Conservation (phyloP, 1,284 basidiomycete species). For the Malassezia slooffiae region DNA sequence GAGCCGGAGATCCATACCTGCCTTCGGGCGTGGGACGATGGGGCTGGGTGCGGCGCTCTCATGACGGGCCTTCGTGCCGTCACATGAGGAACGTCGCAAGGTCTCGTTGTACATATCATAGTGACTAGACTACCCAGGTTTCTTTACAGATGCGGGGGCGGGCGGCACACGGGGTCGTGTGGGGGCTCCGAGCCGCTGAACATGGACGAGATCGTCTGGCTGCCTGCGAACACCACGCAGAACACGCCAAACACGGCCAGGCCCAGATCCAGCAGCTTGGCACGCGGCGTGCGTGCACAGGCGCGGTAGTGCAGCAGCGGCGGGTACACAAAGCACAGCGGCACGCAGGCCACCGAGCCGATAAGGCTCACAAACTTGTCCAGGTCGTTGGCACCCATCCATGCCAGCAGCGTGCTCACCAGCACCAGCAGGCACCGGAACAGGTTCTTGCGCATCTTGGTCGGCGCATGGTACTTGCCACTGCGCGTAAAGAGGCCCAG, state of each 20-base stretch:
- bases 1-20: slow-evolving; percentile 14
- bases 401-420: slow-evolving; percentile 65
- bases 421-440: slow-evolving; percentile 71
- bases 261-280: slow-evolving; percentile 63
- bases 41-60: slow-evolving; percentile 15
- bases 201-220: slow-evolving; percentile 56
- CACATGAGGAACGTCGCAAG: slow-evolving; percentile 16
- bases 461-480: slow-evolving; percentile 75
- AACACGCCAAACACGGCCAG: slow-evolving; percentile 70
- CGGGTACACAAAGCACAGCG: slow-evolving; percentile 82
- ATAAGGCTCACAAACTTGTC: slow-evolving; percentile 95
- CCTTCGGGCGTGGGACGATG: slow-evolving; percentile 17
- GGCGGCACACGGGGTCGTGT: slow-evolving; percentile 4
- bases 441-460: slow-evolving; percentile 74
- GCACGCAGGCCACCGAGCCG: slow-evolving; percentile 86
- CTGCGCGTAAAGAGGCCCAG: slow-evolving; percentile 74
- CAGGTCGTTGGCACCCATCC: slow-evolving; percentile 73
- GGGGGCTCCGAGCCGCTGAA: neutral
- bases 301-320: slow-evolving; percentile 86
- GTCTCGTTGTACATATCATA: slow-evolving; percentile 17
- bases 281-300: slow-evolving; percentile 57
- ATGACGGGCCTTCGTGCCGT: slow-evolving; percentile 15
- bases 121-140: too few relatives aligned
- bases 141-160: neutral
- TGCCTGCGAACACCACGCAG: slow-evolving; percentile 75